Percentiles rank a stretch among this genome's conserved stretches.
These are phyloP conservation scores for Huntiella decipiens DNA, from an alignment of 2,329 filamentous ascomycete genomes.

Conservation along the genomic window DNA sequence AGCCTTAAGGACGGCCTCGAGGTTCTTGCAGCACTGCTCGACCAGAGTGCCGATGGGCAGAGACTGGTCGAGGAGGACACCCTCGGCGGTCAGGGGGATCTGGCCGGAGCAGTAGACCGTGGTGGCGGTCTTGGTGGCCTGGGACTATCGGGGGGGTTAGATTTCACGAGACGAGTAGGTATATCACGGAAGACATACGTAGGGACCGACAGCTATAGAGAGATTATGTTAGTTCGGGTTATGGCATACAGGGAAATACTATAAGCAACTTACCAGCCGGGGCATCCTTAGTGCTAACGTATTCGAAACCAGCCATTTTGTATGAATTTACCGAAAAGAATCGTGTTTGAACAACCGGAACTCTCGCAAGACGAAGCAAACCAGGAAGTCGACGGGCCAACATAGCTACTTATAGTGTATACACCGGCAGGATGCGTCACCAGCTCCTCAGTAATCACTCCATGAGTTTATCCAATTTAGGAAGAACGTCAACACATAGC, in stretches of 20 bases:
- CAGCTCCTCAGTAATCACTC: not conserved
- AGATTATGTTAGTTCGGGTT: not conserved
- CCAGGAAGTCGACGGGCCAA: conserved; percentile 1
- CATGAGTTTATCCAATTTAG: conserved; percentile 1
- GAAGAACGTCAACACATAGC: conserved; percentile 1
- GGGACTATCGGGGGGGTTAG: conserved; percentile 27
- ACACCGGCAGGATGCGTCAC: not conserved
- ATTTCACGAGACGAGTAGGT: not conserved
- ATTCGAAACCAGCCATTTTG: conserved; percentile 11
- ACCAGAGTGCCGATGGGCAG: conserved; percentile 43
- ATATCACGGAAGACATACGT: conserved; percentile 26
- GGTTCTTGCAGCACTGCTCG: conserved; percentile 49
- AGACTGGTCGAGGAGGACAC: conserved; percentile 34
- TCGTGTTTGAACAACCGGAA: not conserved
- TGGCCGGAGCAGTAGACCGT: conserved; percentile 52
- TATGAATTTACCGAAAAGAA: conserved; percentile 3
- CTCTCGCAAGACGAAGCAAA: not conserved
- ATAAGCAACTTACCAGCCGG: conserved; percentile 30
- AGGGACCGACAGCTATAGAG: conserved; percentile 37
- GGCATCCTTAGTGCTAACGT: conserved; percentile 39
- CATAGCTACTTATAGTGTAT: conserved; percentile 2
- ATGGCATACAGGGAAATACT: not conserved
- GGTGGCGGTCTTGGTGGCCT: conserved; percentile 45
- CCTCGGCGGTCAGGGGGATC: conserved; percentile 47
- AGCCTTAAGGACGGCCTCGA: conserved; percentile 64